Evolutionary conservation across 108 stramenopile species (phyloP).

Genomic region (Cyclotella cryptica): DNA sequence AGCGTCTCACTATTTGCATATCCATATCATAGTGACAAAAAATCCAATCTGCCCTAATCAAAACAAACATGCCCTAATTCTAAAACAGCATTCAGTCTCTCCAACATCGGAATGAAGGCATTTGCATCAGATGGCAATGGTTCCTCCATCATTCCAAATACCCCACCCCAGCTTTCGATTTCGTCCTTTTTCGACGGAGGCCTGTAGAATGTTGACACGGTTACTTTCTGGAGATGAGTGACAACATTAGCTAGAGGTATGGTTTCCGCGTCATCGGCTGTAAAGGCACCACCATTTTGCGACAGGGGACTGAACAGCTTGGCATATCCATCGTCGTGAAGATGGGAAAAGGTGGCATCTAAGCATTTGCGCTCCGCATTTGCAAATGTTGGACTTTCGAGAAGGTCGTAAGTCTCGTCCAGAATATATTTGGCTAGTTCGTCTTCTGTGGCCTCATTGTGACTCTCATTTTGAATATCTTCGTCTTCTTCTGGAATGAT

Average conservation of each 20-base stretch:
- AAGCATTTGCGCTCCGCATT: conserved; percentile 45
- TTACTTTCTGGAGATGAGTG: conserved; percentile 41
- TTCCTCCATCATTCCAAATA: conserved; percentile 46
- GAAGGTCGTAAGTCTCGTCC: conserved; percentile 60
- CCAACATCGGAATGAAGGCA: conserved; percentile 41
- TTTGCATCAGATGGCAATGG: conserved; percentile 40
- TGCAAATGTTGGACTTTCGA: conserved; percentile 59
- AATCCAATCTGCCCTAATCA: not conserved
- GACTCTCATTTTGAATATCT: not conserved
- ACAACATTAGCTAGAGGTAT: conserved; percentile 53
- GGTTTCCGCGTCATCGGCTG: conserved; percentile 1
- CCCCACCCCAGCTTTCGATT: conserved; percentile 42
- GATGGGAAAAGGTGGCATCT: conserved; percentile 37
- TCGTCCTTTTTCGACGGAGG: conserved; percentile 36
- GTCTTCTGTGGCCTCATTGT: conserved; percentile 20
- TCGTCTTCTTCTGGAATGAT: conserved; percentile 41
- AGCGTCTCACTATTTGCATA: too few species aligned
- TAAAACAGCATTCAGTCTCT: conserved; percentile 33
- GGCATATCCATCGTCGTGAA: conserved; percentile 36
- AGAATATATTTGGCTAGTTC: conserved; percentile 53
- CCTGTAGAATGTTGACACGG: conserved; percentile 44
- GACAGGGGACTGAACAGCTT: conserved; percentile 24
- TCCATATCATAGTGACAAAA: too few species aligned
- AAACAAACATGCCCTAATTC: conserved; percentile 57
- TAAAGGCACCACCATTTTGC: not conserved